These are phyloP conservation scores for Brassica carinata DNA, from an alignment of 345 rosid genomes.

Conservation along the genomic window DNA sequence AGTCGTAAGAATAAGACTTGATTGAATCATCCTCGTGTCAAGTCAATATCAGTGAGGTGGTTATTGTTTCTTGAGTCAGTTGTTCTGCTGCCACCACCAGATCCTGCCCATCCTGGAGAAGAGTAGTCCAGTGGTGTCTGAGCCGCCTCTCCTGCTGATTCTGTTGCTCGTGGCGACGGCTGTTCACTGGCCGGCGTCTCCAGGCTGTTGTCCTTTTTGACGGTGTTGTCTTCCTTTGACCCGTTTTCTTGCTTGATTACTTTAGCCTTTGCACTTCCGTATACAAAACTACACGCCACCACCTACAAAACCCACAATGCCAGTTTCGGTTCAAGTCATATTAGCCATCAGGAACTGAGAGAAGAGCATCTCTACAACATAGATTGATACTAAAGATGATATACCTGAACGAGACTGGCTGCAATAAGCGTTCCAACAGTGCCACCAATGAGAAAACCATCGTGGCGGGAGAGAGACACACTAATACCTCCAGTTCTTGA, in stretches of 20 bases:
- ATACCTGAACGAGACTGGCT: slow-evolving; percentile 75
- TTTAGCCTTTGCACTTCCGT: slow-evolving; percentile 56
- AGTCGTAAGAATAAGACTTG: neutral
- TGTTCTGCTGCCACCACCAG: slow-evolving; percentile 38
- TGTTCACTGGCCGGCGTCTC: slow-evolving; percentile 44
- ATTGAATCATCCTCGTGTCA: slow-evolving; percentile 66
- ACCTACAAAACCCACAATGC: slow-evolving; percentile 50
- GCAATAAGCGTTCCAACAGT: slow-evolving; percentile 72
- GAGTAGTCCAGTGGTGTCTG: slow-evolving; percentile 17
- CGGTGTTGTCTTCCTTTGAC: slow-evolving; percentile 19
- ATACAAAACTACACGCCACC: slow-evolving; percentile 80
- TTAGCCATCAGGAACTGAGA: neutral
- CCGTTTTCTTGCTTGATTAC: slow-evolving; percentile 25
- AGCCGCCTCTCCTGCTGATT: slow-evolving; percentile 15
- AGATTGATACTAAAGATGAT: slow-evolving; percentile 9
- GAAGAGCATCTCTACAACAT: slow-evolving; percentile 5
- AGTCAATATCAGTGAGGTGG: slow-evolving; percentile 61
- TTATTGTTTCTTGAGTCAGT: slow-evolving; percentile 49
- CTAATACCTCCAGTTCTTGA: slow-evolving; percentile 80
- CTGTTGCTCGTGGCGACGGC: slow-evolving; percentile 34
- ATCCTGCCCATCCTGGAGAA: slow-evolving; percentile 59
- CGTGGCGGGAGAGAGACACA: slow-evolving; percentile 75
- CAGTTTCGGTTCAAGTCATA: neutral
- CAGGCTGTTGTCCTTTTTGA: neutral
- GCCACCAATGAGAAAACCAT: slow-evolving; percentile 85